Evolutionary conservation across 2,329 filamentous ascomycete genomes (phyloP).

Genomic region (Verticillium nubilum): DNA sequence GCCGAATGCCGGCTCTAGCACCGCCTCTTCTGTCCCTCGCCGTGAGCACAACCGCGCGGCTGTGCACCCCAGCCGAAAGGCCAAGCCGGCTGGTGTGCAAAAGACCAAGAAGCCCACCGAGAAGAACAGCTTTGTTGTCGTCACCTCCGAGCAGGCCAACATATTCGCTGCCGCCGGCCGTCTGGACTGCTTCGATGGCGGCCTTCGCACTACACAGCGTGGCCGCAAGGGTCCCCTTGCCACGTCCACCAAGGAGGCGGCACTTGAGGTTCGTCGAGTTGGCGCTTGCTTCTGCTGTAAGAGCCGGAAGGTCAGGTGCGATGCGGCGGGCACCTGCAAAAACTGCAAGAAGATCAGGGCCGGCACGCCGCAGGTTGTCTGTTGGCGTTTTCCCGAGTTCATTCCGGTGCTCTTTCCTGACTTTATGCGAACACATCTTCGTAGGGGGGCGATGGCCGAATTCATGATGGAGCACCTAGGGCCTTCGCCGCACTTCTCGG

Average conservation of each 20-base stretch:
- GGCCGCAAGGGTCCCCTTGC: constrained; percentile 52
- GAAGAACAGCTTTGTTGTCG: constrained; percentile 45
- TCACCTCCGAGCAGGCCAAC: constrained; percentile 48
- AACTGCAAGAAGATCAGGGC: constrained; percentile 49
- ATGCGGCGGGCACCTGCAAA: constrained; percentile 49
- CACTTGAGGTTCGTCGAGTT: constrained; percentile 45
- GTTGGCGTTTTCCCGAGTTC: constrained; percentile 56
- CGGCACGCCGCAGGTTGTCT: constrained; percentile 47
- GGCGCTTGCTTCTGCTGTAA: constrained; percentile 54
- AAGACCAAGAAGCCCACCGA: constrained; percentile 21
- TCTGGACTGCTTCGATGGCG: constrained; percentile 50
- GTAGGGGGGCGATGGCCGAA: constrained; percentile 39
- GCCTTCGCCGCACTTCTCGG: constrained; percentile 31
- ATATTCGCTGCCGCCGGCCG: constrained; percentile 37
- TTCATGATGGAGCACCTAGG: constrained; percentile 46
- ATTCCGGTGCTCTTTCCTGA: constrained; percentile 44
- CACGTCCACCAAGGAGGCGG: constrained; percentile 47
- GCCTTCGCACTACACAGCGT: constrained; percentile 43
- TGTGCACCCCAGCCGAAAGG: neutral
- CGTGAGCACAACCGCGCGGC: neutral
- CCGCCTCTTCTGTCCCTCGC: neutral
- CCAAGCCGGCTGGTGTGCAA: constrained; percentile 17
- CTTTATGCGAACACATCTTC: constrained; percentile 45
- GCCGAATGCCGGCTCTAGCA: neutral
- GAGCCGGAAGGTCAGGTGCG: constrained; percentile 54